Base-by-base conservation (phyloP, 225 moss, liverwort and hornwort genomes). In the Thuidium tamariscinum region DNA sequence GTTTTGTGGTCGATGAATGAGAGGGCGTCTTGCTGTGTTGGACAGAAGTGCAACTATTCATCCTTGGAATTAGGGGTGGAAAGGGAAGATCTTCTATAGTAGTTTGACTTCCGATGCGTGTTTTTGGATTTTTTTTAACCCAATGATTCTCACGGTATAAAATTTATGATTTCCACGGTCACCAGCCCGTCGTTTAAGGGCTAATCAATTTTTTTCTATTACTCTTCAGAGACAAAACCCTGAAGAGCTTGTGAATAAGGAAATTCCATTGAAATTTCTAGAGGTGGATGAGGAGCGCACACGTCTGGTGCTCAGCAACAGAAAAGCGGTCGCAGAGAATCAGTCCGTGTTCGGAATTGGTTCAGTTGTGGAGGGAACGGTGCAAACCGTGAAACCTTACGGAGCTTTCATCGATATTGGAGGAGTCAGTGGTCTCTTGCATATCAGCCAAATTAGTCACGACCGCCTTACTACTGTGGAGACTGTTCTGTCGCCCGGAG, bases 371-470 rank as follows among this genome's bases (percentile, higher is more conserved):
- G 93, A 93, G 59, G 94, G 94, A 75, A 94, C 91, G 23, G 94
- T 94, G 60, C 94, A 93, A 89, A 84, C 89, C 78, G 93, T 94
- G 81, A 94, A 94, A 77, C 94, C 94, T 3, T 94, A 93, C 66
- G 94, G 94, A 87, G 94, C 94, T 76, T 94, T 94, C 86, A 95
- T 98, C 54, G 96, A 98, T 56, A 98, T 98, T 54, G 98, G 98
- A 65, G 98, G 98, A 87, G 93, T 96, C 17, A 98, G 98, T 86
- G 98, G 98, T 37, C 92, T 98, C n/a, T 88, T 98, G 90, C 98
- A 98, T 76, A 98, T 98, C 77, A 98, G 98, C 80, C 98, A 98
- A 92, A 98, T 98, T 67, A 98, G 98, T 80, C 98, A 98, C 80
- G 98, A 98, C 82, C 98, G 98, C 41, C 95, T 98, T 82, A 95